Percentiles rank a stretch among this genome's conserved stretches.
These are phyloP conservation scores for Phytophthora fragariaefolia DNA, from an alignment of 352 stramenopile genomes.

Conservation along the genomic window DNA sequence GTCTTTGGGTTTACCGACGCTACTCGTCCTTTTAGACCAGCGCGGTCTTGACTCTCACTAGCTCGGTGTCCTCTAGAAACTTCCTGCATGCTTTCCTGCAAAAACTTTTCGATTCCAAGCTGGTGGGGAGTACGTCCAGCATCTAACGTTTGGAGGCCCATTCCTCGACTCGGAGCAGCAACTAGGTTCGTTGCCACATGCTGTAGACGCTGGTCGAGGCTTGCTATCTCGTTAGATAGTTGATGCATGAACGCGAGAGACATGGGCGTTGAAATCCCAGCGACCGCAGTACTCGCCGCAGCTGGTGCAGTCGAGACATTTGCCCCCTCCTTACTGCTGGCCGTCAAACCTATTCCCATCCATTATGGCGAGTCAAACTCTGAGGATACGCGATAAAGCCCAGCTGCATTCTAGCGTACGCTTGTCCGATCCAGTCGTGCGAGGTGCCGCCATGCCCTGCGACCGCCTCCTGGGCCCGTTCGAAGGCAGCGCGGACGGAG, in stretches of 20 bases:
- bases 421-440: neutral
- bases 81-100: constrained; percentile 56
- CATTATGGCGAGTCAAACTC: neutral
- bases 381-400: neutral
- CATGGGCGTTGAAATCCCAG: constrained; percentile 8
- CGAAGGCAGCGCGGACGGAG: constrained; percentile 7
- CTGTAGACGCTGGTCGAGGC: constrained; percentile 38
- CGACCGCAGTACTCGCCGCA: neutral
- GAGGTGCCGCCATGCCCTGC: constrained; percentile 9
- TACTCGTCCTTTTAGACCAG: neutral
- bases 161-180: neutral
- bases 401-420: constrained; percentile 7
- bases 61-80: constrained; percentile 35
- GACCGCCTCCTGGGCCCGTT: constrained; percentile 7
- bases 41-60: constrained; percentile 4
- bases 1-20: constrained; percentile 36
- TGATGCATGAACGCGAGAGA: constrained; percentile 32
- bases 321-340: constrained; percentile 5
- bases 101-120: constrained; percentile 55
- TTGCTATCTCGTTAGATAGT: constrained; percentile 38
- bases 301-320: constrained; percentile 22
- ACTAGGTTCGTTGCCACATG: constrained; percentile 18
- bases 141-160: neutral
- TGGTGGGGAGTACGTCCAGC: constrained; percentile 35
- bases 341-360: constrained; percentile 9